Conservation (phyloP, 2,329 filamentous ascomycete species). For the Zasmidium citrigriseum region DNA sequence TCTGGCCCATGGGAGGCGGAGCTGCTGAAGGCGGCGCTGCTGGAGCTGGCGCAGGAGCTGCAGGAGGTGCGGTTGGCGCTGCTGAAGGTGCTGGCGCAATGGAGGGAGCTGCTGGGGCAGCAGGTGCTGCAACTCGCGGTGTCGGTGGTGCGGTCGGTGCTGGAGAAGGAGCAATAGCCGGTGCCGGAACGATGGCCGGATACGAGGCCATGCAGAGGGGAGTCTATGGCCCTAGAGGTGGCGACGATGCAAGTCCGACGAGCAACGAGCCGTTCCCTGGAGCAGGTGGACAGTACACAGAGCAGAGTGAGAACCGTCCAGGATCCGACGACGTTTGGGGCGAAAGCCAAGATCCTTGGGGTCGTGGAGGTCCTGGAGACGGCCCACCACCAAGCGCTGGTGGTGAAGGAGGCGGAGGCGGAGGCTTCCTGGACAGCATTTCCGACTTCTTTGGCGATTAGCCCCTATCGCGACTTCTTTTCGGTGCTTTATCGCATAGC, state of each 20-base stretch:
- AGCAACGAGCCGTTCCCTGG: constrained; percentile 30
- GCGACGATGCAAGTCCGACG: constrained; percentile 36
- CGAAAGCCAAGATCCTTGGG: constrained; percentile 32
- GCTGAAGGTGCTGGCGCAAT: constrained; percentile 37
- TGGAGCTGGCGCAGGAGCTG: constrained; percentile 38
- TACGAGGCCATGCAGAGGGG: constrained; percentile 64
- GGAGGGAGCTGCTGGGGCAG: constrained; percentile 40
- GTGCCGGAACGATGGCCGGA: constrained; percentile 62
- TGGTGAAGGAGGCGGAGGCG: constrained; percentile 18
- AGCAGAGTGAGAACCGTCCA: constrained; percentile 17
- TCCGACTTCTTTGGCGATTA: constrained; percentile 21
- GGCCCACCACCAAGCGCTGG: constrained; percentile 26
- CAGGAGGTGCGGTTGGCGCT: constrained; percentile 35
- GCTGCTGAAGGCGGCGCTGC: constrained; percentile 41
- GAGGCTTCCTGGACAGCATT: constrained; percentile 19
- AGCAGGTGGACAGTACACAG: constrained; percentile 9
- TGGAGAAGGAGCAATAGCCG: constrained; percentile 42
- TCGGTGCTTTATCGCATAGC: neutral
- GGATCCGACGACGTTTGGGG: constrained; percentile 29
- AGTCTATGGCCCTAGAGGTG: constrained; percentile 34
- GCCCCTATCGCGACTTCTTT: neutral
- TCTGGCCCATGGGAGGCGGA: constrained; percentile 45
- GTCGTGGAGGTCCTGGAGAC: constrained; percentile 36
- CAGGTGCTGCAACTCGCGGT: constrained; percentile 35
- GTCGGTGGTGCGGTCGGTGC: constrained; percentile 41